Evolutionary conservation across 2,329 filamentous ascomycete genomes (phyloP), one percentile per base, ranked within the genome.

Genomic region (Paecilomyces variotii): DNA sequence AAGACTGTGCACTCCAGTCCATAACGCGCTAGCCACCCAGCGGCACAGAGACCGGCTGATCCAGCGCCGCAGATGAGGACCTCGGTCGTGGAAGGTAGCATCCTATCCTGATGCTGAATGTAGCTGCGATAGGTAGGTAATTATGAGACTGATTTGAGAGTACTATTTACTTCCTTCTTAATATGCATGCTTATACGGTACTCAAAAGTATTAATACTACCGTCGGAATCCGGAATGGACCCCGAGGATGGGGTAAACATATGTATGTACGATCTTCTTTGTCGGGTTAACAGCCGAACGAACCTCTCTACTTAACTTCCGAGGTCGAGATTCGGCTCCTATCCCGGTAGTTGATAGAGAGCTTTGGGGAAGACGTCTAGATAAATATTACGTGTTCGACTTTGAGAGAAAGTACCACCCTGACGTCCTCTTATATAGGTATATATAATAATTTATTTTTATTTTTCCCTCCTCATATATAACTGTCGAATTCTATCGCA

Each of bases 41-140:
- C 84, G 4, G 84, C 82, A 63, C 80, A 83, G 55, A 87, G 77
- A 19, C 85, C 85, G 4, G 85, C 85, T 1, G 83, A 85, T 30
- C 85, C 85, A 57, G 79, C 81, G 59, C 85, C 84, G 59, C 78
- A 79, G 61, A 87, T 87, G 14, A 87, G 70, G 14, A 87, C 82
- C n/a, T 45, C 35, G 4, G 63, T 86, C 82, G 61, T 45, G 12
- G 14, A 45, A 24, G 35, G 35, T 7, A 45, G 35, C 35, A 45
- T 45, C 14, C 12, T 45, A 45, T 45, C 12, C 35, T 39, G 14
- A 39, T n/a, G 14, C 35, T n/a, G 14, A 14, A 39, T 35, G 11
- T n/a, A n/a, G 35, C 12, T 39, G 34, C 34, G 14, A 39, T 11
- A n/a, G n/a, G n/a, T n/a, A n/a, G n/a, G 19, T 19, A 32, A n/a